Percentiles rank a stretch among this genome's conserved stretches.
Evolutionary conservation across 2,329 filamentous ascomycete species (phyloP).

Genomic region (Colletotrichum australisinense): DNA sequence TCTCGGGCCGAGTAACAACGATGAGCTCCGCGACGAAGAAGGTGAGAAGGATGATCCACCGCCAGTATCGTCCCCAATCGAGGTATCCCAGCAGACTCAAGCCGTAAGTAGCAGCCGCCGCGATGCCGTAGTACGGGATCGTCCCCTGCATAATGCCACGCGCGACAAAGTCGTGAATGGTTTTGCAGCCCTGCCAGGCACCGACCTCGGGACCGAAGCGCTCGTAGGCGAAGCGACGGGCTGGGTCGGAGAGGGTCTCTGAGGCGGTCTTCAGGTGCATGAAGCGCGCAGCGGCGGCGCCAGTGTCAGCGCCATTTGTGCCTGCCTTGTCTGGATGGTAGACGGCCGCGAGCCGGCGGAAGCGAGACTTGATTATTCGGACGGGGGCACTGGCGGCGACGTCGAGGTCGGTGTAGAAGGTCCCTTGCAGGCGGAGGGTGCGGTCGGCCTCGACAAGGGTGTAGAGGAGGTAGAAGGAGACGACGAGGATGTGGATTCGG

Average conservation of each 20-base stretch:
- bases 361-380: conserved; percentile 83
- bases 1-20: conserved; percentile 64
- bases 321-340: conserved; percentile 88
- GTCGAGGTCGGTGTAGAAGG: conserved; percentile 84
- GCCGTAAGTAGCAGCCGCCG: conserved; percentile 68
- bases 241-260: conserved; percentile 83
- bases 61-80: conserved; percentile 74
- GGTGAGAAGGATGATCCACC: conserved; percentile 67
- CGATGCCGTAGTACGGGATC: conserved; percentile 70
- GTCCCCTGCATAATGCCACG: conserved; percentile 70
- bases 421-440: conserved; percentile 75
- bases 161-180: conserved; percentile 78
- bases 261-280: conserved; percentile 85
- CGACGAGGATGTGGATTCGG: conserved; percentile 84
- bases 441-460: conserved; percentile 93
- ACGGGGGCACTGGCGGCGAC: conserved; percentile 72
- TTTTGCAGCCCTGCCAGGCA: conserved; percentile 73
- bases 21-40: conserved; percentile 69
- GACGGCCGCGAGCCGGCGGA: conserved; percentile 78
- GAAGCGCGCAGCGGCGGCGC: conserved; percentile 66
- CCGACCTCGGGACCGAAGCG: conserved; percentile 82
- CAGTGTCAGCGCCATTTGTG: conserved; percentile 46
- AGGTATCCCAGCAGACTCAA: conserved; percentile 75
- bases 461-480: conserved; percentile 87
- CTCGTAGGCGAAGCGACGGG: conserved; percentile 87